Percentiles rank a stretch among this genome's conserved stretches.
Conservation (phyloP, 2,329 filamentous ascomycete species). For the Aspergillus sp. region DNA sequence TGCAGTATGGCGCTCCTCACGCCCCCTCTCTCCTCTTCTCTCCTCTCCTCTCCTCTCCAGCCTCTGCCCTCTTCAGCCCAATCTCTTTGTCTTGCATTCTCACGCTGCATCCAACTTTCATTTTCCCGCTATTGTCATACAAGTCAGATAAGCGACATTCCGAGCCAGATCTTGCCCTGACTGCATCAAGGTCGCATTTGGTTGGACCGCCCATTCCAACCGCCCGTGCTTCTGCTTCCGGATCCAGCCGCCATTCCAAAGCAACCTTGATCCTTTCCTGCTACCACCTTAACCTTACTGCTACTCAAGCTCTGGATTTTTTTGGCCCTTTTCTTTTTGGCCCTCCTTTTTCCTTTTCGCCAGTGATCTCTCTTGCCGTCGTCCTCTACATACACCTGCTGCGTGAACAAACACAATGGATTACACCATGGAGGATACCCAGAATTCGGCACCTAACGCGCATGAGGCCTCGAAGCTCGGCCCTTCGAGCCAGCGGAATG, state of each 20-base stretch:
- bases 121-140: slow-evolving; percentile 3
- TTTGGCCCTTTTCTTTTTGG: slow-evolving; percentile 4
- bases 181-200: slow-evolving; percentile 16
- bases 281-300: slow-evolving; percentile 17
- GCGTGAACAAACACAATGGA: slow-evolving; percentile 45
- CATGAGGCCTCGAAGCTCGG: slow-evolving; percentile 62
- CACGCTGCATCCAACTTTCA: slow-evolving; percentile 3
- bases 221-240: slow-evolving; percentile 23
- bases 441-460: slow-evolving; percentile 67
- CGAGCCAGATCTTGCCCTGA: slow-evolving; percentile 16
- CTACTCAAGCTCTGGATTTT: slow-evolving; percentile 18
- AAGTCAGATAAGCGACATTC: slow-evolving; percentile 11
- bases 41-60: not conserved
- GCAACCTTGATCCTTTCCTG: slow-evolving; percentile 29
- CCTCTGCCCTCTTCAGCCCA: not conserved
- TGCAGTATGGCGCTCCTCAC: not conserved
- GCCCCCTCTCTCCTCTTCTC: slow-evolving; percentile 1
- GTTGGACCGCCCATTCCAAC: slow-evolving; percentile 21
- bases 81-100: not conserved
- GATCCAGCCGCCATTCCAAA: slow-evolving; percentile 36
- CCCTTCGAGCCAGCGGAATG: slow-evolving; percentile 56
- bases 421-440: slow-evolving; percentile 60
- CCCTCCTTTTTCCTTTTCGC: slow-evolving; percentile 8
- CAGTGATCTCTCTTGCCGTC: not conserved
- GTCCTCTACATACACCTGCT: too few species aligned